phyloP scores from a whole-genome alignment of 176 grass and related monocot genomes.

The Tuctoria greenei region DNA sequence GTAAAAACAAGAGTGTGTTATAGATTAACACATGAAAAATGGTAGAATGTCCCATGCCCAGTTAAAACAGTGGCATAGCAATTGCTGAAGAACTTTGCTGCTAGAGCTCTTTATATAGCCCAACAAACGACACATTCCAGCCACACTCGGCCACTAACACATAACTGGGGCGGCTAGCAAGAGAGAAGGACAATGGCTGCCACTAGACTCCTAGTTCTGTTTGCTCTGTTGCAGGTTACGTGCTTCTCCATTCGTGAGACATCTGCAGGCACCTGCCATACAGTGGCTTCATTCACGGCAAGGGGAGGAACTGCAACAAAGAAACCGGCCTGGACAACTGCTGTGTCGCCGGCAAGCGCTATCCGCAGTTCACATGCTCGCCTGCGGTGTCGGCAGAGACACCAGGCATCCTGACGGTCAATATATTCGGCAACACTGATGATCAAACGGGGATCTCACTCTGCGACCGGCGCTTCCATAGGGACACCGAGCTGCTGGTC shows the following conservation, averaged over 20 bases:
- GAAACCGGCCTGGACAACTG: conserved; percentile 16
- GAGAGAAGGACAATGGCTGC: too few relatives aligned
- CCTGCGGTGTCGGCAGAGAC: conserved; percentile 45
- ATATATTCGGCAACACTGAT: too few relatives aligned
- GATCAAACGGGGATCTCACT: too few relatives aligned
- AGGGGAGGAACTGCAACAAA: conserved; percentile 7
- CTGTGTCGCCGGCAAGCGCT: conserved; percentile 30
- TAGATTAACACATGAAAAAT: conserved; percentile 19
- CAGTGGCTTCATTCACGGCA: conserved; percentile 25
- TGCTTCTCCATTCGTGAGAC: too few relatives aligned
- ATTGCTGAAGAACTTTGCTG: background rate
- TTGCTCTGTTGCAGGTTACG: too few relatives aligned
- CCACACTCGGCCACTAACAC: background rate
- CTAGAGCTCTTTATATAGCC: background rate
- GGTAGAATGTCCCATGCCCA: background rate
- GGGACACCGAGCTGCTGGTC: too few relatives aligned
- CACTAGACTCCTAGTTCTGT: too few relatives aligned
- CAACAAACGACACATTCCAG: background rate
- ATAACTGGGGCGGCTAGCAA: too few relatives aligned
- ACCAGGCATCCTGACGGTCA: conserved; percentile 23
- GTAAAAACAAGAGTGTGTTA: conserved; percentile 3
- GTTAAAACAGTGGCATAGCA: conserved; percentile 18
- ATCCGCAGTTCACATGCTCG: conserved; percentile 45
- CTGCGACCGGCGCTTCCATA: too few relatives aligned
- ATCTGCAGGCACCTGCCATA: too few relatives aligned